Percentiles rank a stretch among this genome's conserved stretches.
Evolutionary conservation across 768 basidiomycete species (phyloP).

Genomic region (Russula abietina): DNA sequence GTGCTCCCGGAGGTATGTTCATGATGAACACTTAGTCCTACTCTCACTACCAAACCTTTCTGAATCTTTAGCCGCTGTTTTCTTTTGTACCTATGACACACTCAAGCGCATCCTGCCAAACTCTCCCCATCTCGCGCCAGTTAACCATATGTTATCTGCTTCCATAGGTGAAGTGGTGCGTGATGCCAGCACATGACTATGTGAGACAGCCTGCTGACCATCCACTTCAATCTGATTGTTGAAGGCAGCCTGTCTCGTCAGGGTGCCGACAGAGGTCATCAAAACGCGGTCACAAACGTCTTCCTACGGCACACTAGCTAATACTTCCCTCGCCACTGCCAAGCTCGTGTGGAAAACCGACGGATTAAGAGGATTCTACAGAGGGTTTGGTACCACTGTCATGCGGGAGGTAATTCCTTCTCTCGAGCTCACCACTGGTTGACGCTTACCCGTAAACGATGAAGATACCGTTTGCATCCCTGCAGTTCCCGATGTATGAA

Average conservation of each 20-base stretch:
- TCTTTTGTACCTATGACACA: slow-evolving; percentile 92
- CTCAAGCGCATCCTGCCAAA: slow-evolving; percentile 72
- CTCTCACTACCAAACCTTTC: not conserved
- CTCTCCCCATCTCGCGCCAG: slow-evolving; percentile 52
- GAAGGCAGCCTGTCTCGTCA: slow-evolving; percentile 83
- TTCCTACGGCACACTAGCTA: slow-evolving; percentile 51
- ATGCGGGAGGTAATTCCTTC: slow-evolving; percentile 49
- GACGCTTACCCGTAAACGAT: slow-evolving; percentile 1
- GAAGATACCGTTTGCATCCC: slow-evolving; percentile 92
- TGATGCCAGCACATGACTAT: not conserved
- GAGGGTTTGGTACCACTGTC: slow-evolving; percentile 80
- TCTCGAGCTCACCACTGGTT: not conserved
- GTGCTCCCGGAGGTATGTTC: slow-evolving; percentile 83
- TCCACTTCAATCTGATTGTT: not conserved
- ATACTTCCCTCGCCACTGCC: slow-evolving; percentile 57
- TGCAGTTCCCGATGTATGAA: slow-evolving; percentile 96
- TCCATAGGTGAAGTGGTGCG: slow-evolving; percentile 50
- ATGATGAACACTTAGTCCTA: not conserved
- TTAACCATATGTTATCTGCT: slow-evolving; percentile 54
- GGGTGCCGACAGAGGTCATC: slow-evolving; percentile 94
- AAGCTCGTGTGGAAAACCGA: slow-evolving; percentile 50
- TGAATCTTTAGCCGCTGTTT: slow-evolving; percentile 68
- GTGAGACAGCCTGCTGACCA: slow-evolving; percentile 10
- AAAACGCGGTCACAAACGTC: slow-evolving; percentile 90
- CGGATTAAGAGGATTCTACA: slow-evolving; percentile 76